phyloP scores from a whole-genome alignment of 192 early-diverging fungal species.

The Mortierella antarctica region DNA sequence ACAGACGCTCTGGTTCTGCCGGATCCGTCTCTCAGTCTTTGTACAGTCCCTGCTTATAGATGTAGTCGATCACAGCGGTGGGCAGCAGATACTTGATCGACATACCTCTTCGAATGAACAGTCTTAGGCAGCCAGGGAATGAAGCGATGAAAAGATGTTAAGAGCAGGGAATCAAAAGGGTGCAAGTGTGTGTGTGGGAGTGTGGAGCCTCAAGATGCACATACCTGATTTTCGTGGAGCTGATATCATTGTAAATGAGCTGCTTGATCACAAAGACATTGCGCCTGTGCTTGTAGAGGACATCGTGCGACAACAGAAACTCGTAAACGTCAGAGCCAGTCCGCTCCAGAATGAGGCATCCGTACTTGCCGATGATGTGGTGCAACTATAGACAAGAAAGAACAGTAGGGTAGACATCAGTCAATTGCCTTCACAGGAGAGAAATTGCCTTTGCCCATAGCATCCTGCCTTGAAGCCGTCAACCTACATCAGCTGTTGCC shows the following conservation, averaged over 20 bases:
- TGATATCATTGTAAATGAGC: constrained; percentile 97
- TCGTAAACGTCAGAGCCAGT: constrained; percentile 94
- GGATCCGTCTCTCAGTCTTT: background rate
- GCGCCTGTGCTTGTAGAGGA: constrained; percentile 87
- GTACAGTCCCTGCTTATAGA: constrained; percentile 84
- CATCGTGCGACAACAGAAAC: constrained; percentile 91
- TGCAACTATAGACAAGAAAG: constrained; percentile 67
- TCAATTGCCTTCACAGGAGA: background rate
- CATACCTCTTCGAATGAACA: constrained; percentile 95
- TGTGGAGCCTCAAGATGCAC: background rate
- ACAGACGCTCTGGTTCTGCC: background rate
- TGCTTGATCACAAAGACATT: constrained; percentile 96
- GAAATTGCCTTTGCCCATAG: background rate
- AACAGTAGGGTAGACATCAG: background rate
- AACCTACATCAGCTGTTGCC: constrained; percentile 85
- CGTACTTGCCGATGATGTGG: constrained; percentile 90
- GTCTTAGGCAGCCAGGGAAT: constrained; percentile 44
- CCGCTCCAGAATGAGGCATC: constrained; percentile 95
- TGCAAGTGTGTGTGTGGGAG: background rate
- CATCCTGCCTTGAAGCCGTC: background rate
- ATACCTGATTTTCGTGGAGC: constrained; percentile 93
- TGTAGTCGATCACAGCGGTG: constrained; percentile 92
- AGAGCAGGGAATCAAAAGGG: background rate
- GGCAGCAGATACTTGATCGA: constrained; percentile 96
- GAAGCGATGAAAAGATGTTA: background rate